Evolutionary conservation across 2,329 filamentous ascomycete species (phyloP).

Genomic region (Phyllosticta ampelicida): DNA sequence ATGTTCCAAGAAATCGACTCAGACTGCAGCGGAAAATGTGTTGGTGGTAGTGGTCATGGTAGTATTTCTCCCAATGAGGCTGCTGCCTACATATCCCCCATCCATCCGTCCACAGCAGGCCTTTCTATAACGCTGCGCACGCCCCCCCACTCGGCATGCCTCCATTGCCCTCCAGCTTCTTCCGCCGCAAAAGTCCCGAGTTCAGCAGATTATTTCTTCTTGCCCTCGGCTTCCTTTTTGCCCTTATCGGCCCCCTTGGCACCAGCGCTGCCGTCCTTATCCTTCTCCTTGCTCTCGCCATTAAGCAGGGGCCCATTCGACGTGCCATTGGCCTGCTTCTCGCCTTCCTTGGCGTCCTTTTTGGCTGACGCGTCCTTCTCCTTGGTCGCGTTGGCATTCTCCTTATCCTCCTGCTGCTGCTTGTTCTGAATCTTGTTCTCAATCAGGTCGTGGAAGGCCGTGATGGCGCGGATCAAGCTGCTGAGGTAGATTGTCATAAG

Average conservation of each 20-base stretch:
- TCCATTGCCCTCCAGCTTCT: neutral
- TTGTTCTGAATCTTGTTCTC: slow-evolving; percentile 99
- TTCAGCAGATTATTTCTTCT: slow-evolving; percentile 40
- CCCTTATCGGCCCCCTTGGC: slow-evolving; percentile 41
- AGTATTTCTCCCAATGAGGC: too few species aligned
- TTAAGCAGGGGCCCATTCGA: slow-evolving; percentile 30
- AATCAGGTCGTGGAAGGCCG: slow-evolving; percentile 96
- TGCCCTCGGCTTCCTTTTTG: slow-evolving; percentile 39
- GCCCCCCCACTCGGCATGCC: neutral
- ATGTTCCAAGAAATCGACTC: too few species aligned
- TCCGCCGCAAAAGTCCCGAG: neutral
- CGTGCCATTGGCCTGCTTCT: slow-evolving; percentile 51
- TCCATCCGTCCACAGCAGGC: too few species aligned
- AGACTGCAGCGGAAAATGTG: too few species aligned
- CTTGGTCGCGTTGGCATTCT: slow-evolving; percentile 31
- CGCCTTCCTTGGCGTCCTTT: slow-evolving; percentile 50
- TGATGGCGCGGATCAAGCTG: slow-evolving; percentile 93
- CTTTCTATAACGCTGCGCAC: neutral
- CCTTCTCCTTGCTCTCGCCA: slow-evolving; percentile 30
- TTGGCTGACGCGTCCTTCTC: slow-evolving; percentile 55
- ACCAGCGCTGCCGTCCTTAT: neutral
- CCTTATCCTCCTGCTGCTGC: slow-evolving; percentile 92
- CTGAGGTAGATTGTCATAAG: slow-evolving; percentile 97
- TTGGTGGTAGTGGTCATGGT: too few species aligned
- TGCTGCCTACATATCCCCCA: too few species aligned